Percentiles rank a stretch among this genome's conserved stretches.
Evolutionary conservation across 129 eudicot species (phyloP).

Genomic region (carrot (Daucus carota)): DNA sequence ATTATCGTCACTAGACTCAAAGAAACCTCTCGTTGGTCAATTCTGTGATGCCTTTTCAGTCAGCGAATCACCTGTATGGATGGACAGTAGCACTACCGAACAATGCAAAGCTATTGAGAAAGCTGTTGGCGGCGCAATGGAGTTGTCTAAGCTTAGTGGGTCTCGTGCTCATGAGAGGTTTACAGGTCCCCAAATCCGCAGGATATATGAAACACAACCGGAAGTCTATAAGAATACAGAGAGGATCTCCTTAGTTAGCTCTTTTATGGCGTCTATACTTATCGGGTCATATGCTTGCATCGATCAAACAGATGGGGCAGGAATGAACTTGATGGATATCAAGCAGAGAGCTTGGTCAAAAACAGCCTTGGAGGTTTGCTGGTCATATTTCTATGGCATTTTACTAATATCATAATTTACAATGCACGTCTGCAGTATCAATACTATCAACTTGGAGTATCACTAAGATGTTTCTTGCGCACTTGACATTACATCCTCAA

Average conservation of each 20-base stretch:
- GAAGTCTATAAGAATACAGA: constrained; percentile 60
- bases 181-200: constrained; percentile 85
- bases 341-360: constrained; percentile 75
- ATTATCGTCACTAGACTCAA: constrained; percentile 57
- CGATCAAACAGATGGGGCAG: constrained; percentile 96
- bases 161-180: constrained; percentile 80
- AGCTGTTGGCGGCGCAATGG: constrained; percentile 78
- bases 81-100: constrained; percentile 84
- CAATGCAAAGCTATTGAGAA: constrained; percentile 79
- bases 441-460: not conserved
- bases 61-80: constrained; percentile 86
- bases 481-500: not conserved
- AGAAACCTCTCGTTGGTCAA: constrained; percentile 52
- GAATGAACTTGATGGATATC: constrained; percentile 91
- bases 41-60: constrained; percentile 63
- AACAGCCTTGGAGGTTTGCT: constrained; percentile 55
- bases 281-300: constrained; percentile 72
- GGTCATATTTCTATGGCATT: not conserved
- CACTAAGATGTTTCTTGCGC: not conserved
- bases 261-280: constrained; percentile 73
- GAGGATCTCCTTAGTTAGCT: constrained; percentile 80
- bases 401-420: not conserved
- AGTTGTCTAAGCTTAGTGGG: constrained; percentile 73
- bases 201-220: constrained; percentile 60
- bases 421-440: not conserved